These are phyloP conservation scores for Aspergillus hortae DNA, from an alignment of 2,329 filamentous ascomycete genomes.

Conservation along the genomic window DNA sequence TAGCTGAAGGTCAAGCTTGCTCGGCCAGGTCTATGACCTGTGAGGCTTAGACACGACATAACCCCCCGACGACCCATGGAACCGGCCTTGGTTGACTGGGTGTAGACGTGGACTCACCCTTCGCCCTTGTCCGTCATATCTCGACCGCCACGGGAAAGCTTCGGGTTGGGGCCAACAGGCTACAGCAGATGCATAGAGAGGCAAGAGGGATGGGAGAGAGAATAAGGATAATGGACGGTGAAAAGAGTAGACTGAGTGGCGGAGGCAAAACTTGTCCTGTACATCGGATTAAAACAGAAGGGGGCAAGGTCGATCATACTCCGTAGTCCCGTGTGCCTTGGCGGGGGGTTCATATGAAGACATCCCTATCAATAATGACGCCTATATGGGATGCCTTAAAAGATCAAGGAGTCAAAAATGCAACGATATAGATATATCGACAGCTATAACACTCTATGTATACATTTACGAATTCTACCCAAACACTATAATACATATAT, in stretches of 20 bases:
- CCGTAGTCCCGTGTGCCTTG: conserved; percentile 9
- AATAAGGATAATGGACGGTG: conserved; percentile 1
- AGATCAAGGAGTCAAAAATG: no score
- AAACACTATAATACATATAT: background rate
- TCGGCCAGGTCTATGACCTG: background rate
- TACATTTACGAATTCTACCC: background rate
- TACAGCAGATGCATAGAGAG: background rate
- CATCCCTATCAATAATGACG: background rate
- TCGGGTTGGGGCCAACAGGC: background rate
- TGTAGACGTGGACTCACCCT: conserved; percentile 22
- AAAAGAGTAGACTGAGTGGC: background rate
- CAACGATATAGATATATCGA: no score
- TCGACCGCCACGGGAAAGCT: conserved; percentile 6
- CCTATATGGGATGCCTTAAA: no score
- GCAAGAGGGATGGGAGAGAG: background rate
- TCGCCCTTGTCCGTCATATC: conserved; percentile 29
- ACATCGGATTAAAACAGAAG: background rate
- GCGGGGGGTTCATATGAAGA: conserved; percentile 1
- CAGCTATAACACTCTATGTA: background rate
- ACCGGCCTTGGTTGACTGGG: conserved; percentile 8
- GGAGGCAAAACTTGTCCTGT: background rate
- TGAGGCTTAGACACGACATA: background rate
- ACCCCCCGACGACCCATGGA: conserved; percentile 15
- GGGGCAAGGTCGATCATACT: background rate
- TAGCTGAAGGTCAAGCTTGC: background rate